Base-by-base conservation (phyloP, 2,329 filamentous ascomycete genomes). In the Periconia macrospinosa region DNA sequence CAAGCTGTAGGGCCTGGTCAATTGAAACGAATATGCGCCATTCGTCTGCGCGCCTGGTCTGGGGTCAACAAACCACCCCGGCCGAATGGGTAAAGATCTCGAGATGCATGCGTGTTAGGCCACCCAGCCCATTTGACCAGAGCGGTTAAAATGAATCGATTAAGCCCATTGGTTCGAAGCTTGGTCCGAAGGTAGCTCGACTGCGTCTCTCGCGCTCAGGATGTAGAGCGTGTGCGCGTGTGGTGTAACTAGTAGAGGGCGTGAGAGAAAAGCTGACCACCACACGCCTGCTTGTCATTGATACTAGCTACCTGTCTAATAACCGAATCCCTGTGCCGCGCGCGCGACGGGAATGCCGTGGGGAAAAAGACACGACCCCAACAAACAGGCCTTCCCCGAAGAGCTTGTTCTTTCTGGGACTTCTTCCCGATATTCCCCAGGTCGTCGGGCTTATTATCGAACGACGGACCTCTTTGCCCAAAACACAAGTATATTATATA, bases 61-160 rank as follows among this genome's bases (percentile, higher is more conserved):
- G 47, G 48, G 48, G 42, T 49, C 47, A 46, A 19, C 46, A 35
- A 20, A 43, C 45, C 18, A 46, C 45, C 43, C 49, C 56, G 46
- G 52, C 46, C 35, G 27, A 47, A 52, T 41, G 47, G 49, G 42
- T 45, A 41, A 49, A 41, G 18, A 20, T 49, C 42, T 30, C 14
- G 41, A 20, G 37, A 43, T 47, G 23, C 53, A 54, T 55, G 57
- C 23, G 47, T 27, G 53, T 33, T 41, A 19, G 30, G 51, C 54
- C 47, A 54, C 49, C 19, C 14, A 44, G 30, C 44, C n/a, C 20
- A 35, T n/a, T 43, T 20, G 45, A 53, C 30, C 49, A n/a, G 46
- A 19, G 44, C 57, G 61, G 61, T 48, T 63, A 61, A n/a, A 63
- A 63, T 54, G 53, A 44, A 23, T 18, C 41, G 49, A 50, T 48